phyloP scores from a whole-genome alignment of 495 filamentous ascomycete species.

The Delitschia confertaspora region DNA sequence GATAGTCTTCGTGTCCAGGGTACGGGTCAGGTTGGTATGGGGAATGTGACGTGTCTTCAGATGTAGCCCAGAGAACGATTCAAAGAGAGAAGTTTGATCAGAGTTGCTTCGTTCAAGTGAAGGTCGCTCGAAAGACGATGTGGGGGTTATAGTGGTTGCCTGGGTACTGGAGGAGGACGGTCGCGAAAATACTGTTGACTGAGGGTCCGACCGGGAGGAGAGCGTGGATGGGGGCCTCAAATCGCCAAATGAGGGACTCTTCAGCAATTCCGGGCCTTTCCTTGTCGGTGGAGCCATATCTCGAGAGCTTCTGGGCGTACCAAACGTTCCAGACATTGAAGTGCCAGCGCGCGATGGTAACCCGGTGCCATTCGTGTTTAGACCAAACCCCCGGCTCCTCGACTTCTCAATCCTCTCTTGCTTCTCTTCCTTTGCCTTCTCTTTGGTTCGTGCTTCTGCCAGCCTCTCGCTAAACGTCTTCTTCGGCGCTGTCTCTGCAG shows the following conservation, averaged over 20 bases:
- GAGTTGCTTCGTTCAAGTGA: slow-evolving; percentile 4
- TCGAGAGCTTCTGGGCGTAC: slow-evolving; percentile 31
- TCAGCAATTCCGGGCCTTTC: not conserved
- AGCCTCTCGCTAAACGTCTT: slow-evolving; percentile 84
- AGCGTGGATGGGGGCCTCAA: slow-evolving; percentile 11
- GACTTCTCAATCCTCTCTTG: slow-evolving; percentile 44
- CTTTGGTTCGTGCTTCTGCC: slow-evolving; percentile 50
- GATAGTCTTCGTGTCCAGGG: slow-evolving; percentile 63
- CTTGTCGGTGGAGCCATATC: not conserved
- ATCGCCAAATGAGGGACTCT: slow-evolving; percentile 17
- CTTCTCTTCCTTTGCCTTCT: slow-evolving; percentile 49
- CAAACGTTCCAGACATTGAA: slow-evolving; percentile 7
- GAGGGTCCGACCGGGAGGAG: slow-evolving; percentile 14
- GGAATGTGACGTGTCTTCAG: slow-evolving; percentile 80
- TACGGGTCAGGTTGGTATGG: slow-evolving; percentile 66
- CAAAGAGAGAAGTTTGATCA: slow-evolving; percentile 42
- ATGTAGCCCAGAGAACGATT: slow-evolving; percentile 77
- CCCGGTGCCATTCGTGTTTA: slow-evolving; percentile 52
- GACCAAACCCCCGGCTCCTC: slow-evolving; percentile 63
- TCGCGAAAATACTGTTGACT: too few species aligned
- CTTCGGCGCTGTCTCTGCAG: slow-evolving; percentile 33
- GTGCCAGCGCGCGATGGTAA: slow-evolving; percentile 10
- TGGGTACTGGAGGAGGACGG: slow-evolving; percentile 6
- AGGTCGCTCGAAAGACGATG: slow-evolving; percentile 10
- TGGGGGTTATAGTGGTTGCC: not conserved